Evolutionary conservation across 768 basidiomycete genomes (phyloP).

Genomic region (Mycena crocata): DNA sequence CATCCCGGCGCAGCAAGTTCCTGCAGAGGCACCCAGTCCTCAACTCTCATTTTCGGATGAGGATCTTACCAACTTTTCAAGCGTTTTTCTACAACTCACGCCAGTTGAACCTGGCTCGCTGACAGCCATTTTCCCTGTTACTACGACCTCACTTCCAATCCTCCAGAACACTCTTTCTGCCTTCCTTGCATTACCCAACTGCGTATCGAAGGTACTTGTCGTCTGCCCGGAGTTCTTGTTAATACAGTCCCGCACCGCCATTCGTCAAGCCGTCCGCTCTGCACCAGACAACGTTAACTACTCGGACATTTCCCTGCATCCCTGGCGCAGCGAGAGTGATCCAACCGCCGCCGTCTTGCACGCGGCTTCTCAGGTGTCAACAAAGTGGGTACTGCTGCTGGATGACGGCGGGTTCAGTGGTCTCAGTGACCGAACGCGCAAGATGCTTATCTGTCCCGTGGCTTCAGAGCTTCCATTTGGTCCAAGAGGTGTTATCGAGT

Average conservation of each 20-base stretch:
- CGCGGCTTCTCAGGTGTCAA: constrained; percentile 51
- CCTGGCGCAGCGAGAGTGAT: constrained; percentile 40
- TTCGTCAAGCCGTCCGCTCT: constrained; percentile 48
- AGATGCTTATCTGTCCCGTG: constrained; percentile 57
- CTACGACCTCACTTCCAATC: constrained; percentile 44
- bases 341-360: constrained; percentile 46
- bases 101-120: constrained; percentile 45
- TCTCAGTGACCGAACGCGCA: constrained; percentile 46
- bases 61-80: neutral
- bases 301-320: constrained; percentile 57
- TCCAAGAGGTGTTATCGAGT: constrained; percentile 47
- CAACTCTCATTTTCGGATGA: neutral
- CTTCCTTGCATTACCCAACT: constrained; percentile 49
- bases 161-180: constrained; percentile 51
- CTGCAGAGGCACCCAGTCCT: neutral
- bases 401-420: constrained; percentile 57
- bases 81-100: neutral
- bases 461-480: constrained; percentile 53
- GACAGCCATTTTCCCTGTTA: constrained; percentile 63
- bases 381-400: constrained; percentile 65
- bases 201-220: constrained; percentile 59
- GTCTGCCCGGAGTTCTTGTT: constrained; percentile 55
- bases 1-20: neutral
- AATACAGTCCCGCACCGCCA: constrained; percentile 45
- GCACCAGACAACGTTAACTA: constrained; percentile 41